Evolutionary conservation across 345 rosid species (phyloP), one percentile per base, ranked within the genome.

Genomic region (Melaleuca quinquenervia): DNA sequence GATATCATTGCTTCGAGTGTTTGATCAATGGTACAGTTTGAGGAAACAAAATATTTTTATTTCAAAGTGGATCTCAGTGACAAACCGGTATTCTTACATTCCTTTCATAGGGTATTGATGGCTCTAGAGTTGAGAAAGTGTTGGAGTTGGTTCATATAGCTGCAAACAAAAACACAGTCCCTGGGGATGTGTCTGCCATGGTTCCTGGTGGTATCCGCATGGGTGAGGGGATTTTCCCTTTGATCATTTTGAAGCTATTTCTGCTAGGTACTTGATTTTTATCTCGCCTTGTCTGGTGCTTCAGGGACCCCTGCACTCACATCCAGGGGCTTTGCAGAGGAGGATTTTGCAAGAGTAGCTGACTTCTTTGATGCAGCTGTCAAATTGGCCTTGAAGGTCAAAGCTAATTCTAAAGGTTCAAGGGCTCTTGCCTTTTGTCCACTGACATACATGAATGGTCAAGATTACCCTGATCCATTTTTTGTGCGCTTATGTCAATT

Each of bases 101-200:
- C 62, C 84, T 83, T n/a, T 29, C 87, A 82, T 88, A 97, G 98
- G 95, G 96, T 83, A 94, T 97, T 85, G 99, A 97, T 89, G 99
- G 98, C 78, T 96, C 98, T 58, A 95, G 98, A 91, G 98, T 95
- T 83, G 99, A 96, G 85, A 96, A 96, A 89, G 98, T 97, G 58
- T 83, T 96, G 88, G 99, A 97, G 90, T 90, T 89, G 1, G 98
- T 97, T 87, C 98, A 97, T 86, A 95, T 97, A 53, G 98, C 99
- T 45, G 97, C 99, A 82, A 96, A 95, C 89, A 95, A 97, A 82
- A 97, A 97, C 91, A 95, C 98, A 36, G 99, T 97, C 86, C 98
- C 99, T 5, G 98, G 98, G n/a, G 98, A 97, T 92, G 97, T 97
- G 85, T 97, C 98, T 44, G 98, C 98, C 87, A 95, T 95, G 97